A percentile compares a stretch with the other conserved stretches of the same genome.
Evolutionary conservation across 441 rosid genomes (phyloP).

Genomic region (Erodium trifolium): DNA sequence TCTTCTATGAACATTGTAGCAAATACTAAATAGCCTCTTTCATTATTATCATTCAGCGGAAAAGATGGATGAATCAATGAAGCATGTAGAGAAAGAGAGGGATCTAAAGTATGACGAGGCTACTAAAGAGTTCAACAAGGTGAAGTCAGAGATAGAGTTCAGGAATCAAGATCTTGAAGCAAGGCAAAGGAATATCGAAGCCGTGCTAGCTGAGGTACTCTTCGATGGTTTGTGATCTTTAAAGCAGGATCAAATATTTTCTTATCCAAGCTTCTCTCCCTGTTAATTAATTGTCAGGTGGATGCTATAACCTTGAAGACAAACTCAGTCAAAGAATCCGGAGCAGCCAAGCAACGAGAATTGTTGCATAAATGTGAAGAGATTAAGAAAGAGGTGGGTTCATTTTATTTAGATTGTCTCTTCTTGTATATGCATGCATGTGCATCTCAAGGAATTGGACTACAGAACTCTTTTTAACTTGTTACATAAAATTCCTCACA

Average conservation of each 20-base stretch:
- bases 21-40: not conserved
- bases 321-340: slow-evolving; percentile 46
- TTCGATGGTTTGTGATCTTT: not conserved
- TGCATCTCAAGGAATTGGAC: too few species aligned
- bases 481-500: not conserved
- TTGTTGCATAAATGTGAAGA: slow-evolving; percentile 48
- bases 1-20: not conserved
- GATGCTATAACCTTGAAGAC: slow-evolving; percentile 51
- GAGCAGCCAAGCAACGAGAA: slow-evolving; percentile 45
- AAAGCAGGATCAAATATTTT: not conserved
- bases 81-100: slow-evolving; percentile 54
- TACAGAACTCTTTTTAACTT: too few species aligned
- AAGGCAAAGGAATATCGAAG: slow-evolving; percentile 65
- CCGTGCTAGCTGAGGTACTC: slow-evolving; percentile 53
- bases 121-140: slow-evolving; percentile 31
- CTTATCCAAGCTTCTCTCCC: slow-evolving; percentile 8
- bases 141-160: slow-evolving; percentile 53
- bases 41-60: slow-evolving; percentile 38
- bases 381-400: slow-evolving; percentile 52
- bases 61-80: slow-evolving; percentile 42
- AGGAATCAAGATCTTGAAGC: slow-evolving; percentile 51
- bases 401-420: not conserved
- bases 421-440: too few species aligned
- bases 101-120: slow-evolving; percentile 43
- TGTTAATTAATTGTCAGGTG: slow-evolving; percentile 38